These are phyloP conservation scores for Papiliotrema fonsecae DNA, from an alignment of 1,284 basidiomycete genomes.

Conservation along the genomic window DNA sequence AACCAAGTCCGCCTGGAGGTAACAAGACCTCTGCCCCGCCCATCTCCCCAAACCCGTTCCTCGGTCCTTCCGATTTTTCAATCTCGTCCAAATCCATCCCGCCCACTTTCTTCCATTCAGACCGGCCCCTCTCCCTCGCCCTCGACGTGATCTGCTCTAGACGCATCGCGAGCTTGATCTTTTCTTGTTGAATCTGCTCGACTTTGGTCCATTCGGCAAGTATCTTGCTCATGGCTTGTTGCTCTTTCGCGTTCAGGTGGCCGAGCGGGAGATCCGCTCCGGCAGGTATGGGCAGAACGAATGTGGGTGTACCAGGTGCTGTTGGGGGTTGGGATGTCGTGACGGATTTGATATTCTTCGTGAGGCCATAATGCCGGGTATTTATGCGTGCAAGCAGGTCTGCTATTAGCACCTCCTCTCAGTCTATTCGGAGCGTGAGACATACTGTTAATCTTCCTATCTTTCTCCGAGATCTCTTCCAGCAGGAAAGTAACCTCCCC, in stretches of 20 bases:
- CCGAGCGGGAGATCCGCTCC: slow-evolving; percentile 28
- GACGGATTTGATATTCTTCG: slow-evolving; percentile 25
- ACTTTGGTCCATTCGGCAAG: slow-evolving; percentile 45
- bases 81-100: slow-evolving; percentile 41
- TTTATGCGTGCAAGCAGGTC: slow-evolving; percentile 38
- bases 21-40: slow-evolving; percentile 35
- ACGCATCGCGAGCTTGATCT: slow-evolving; percentile 41
- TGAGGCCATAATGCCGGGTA: slow-evolving; percentile 36
- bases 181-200: slow-evolving; percentile 42
- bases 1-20: slow-evolving; percentile 34
- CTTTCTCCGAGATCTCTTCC: slow-evolving; percentile 60
- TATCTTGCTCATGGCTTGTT: slow-evolving; percentile 40
- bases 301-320: slow-evolving; percentile 13
- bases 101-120: slow-evolving; percentile 44
- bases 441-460: slow-evolving; percentile 39
- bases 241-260: slow-evolving; percentile 41
- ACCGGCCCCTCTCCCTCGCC: slow-evolving; percentile 36
- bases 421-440: not conserved
- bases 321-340: not conserved
- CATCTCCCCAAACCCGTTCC: slow-evolving; percentile 22
- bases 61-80: slow-evolving; percentile 13
- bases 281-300: slow-evolving; percentile 26
- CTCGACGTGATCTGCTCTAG: slow-evolving; percentile 41
- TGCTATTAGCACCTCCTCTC: slow-evolving; percentile 8
- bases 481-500: slow-evolving; percentile 66